phyloP scores from a whole-genome alignment of 345 rosid species.

The Kandelia obovata region DNA sequence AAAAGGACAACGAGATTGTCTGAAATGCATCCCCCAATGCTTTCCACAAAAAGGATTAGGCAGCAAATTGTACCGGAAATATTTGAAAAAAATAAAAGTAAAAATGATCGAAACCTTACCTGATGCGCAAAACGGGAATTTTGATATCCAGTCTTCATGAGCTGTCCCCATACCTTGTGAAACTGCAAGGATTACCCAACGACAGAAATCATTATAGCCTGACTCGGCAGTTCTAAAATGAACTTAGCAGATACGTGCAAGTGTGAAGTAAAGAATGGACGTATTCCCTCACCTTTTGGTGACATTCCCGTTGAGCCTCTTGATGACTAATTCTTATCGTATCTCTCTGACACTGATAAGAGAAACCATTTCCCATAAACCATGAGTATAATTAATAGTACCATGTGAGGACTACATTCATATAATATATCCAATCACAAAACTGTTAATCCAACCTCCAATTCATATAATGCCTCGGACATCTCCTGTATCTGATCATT shows the following conservation, averaged over 20 bases:
- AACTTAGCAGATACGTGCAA: background rate
- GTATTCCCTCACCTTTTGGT: slow-evolving; percentile 53
- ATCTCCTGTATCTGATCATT: slow-evolving; percentile 44
- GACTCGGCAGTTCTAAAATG: no score
- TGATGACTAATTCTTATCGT: slow-evolving; percentile 57
- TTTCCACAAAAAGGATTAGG: background rate
- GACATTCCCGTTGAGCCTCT: slow-evolving; percentile 62
- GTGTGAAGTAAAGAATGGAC: background rate
- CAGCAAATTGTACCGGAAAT: background rate
- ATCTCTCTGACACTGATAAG: slow-evolving; percentile 48
- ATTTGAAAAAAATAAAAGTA: background rate
- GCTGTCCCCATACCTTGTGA: slow-evolving; percentile 95
- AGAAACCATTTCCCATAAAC: slow-evolving; percentile 12
- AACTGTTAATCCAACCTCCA: slow-evolving; percentile 48
- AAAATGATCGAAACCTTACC: slow-evolving; percentile 30
- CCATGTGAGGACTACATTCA: background rate
- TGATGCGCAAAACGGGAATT: slow-evolving; percentile 99
- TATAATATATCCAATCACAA: background rate
- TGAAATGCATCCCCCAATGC: background rate
- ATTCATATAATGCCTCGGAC: slow-evolving; percentile 32
- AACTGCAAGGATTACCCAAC: slow-evolving; percentile 44
- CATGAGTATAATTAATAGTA: background rate
- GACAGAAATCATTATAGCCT: background rate
- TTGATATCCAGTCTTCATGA: slow-evolving; percentile 97
- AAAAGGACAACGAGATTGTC: background rate